Percentiles rank a stretch among this genome's conserved stretches.
These are phyloP conservation scores for Beauveria sp. DNA, from an alignment of 2,329 filamentous ascomycete species.

Conservation along the genomic window DNA sequence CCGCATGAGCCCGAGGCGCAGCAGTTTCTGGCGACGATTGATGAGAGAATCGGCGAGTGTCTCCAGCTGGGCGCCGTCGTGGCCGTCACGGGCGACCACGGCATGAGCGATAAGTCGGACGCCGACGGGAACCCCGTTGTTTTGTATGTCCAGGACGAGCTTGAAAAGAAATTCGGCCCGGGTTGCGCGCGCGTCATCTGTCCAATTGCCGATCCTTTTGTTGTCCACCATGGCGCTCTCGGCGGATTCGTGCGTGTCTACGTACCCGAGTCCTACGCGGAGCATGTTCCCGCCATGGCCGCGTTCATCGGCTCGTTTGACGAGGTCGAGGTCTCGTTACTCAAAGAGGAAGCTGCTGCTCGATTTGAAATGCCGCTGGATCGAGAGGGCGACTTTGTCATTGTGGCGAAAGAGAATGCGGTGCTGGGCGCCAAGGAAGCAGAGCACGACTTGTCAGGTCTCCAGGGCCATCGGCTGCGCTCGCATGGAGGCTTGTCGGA, in stretches of 20 bases:
- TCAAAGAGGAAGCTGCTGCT: constrained; percentile 24
- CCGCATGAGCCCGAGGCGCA: constrained; percentile 29
- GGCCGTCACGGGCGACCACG: constrained; percentile 34
- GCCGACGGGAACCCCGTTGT: constrained; percentile 27
- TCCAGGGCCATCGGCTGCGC: constrained; percentile 27
- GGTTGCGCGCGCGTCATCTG: constrained; percentile 31
- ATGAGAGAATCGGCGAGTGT: constrained; percentile 25
- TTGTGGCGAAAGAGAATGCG: constrained; percentile 27
- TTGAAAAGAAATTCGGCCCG: constrained; percentile 24
- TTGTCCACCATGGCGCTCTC: constrained; percentile 34
- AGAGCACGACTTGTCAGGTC: constrained; percentile 27
- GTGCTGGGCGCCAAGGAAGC: constrained; percentile 28
- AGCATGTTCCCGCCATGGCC: constrained; percentile 19
- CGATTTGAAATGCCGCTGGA: constrained; percentile 31
- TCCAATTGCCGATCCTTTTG: constrained; percentile 36
- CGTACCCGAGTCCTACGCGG: constrained; percentile 17
- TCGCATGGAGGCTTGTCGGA: constrained; percentile 35
- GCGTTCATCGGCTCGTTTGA: constrained; percentile 21
- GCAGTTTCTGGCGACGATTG: constrained; percentile 28
- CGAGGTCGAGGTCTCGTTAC: constrained; percentile 25
- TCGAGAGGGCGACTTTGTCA: constrained; percentile 32
- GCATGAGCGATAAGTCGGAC: constrained; percentile 33
- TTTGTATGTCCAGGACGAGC: constrained; percentile 30
- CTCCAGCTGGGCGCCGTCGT: constrained; percentile 27
- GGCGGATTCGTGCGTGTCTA: constrained; percentile 35